Evolutionary conservation across 208 protist species (phyloP).

Genomic region (Blechomonas ayalai): DNA sequence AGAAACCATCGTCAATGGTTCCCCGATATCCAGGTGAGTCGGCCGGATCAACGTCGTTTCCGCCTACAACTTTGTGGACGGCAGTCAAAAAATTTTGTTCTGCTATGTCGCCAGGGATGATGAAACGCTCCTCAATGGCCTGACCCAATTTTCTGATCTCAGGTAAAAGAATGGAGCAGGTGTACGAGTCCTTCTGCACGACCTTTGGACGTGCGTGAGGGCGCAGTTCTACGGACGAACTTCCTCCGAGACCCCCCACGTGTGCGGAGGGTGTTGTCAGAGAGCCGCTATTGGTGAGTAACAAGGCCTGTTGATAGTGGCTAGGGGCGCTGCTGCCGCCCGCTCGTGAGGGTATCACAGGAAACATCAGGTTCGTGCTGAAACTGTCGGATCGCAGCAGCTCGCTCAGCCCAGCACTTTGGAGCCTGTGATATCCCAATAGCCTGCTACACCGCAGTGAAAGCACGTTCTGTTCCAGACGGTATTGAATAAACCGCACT

Average conservation of each 20-base stretch:
- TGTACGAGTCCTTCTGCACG: constrained; percentile 35
- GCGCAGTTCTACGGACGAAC: background rate
- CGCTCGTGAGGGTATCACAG: too few relatives aligned
- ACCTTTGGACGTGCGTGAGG: constrained; percentile 39
- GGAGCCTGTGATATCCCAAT: constrained; percentile 20
- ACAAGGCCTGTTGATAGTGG: background rate
- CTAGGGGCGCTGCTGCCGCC: background rate
- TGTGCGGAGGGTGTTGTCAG: background rate
- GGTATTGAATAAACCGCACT: constrained; percentile 53
- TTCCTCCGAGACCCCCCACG: background rate
- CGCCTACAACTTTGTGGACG: constrained; percentile 10
- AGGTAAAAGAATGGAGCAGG: constrained; percentile 28
- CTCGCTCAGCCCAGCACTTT: constrained; percentile 15
- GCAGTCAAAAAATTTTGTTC: constrained; percentile 30
- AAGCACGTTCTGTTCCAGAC: constrained; percentile 51
- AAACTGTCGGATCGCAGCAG: constrained; percentile 6
- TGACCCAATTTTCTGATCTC: constrained; percentile 38
- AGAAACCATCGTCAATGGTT: too few relatives aligned
- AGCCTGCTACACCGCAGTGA: constrained; percentile 20
- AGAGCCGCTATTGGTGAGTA: background rate
- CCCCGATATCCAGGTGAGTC: too few relatives aligned
- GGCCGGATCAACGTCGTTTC: constrained; percentile 1
- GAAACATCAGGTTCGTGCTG: background rate
- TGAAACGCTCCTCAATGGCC: constrained; percentile 30
- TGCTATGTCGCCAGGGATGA: constrained; percentile 17